Evolutionary conservation across 2,329 filamentous ascomycete species (phyloP).

Genomic region (Erysiphe pulchra): DNA sequence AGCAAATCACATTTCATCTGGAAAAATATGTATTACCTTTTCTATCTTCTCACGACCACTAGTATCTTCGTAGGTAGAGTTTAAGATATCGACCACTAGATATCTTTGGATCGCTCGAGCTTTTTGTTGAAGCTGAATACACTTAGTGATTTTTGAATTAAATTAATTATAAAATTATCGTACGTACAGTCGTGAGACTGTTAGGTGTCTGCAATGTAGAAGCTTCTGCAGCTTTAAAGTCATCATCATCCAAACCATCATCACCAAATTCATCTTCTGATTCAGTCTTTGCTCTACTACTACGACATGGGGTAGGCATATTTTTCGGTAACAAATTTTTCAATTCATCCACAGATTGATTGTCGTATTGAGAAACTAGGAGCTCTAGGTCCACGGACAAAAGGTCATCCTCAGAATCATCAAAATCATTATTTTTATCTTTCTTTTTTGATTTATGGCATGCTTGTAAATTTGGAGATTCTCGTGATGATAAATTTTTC

Average conservation of each 20-base stretch:
- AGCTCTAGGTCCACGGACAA: slow-evolving; percentile 31
- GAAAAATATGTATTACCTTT: slow-evolving; percentile 31
- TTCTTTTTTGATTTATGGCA: not conserved
- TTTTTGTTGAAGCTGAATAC: slow-evolving; percentile 37
- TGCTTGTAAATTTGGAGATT: not conserved
- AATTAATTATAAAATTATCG: slow-evolving; percentile 12
- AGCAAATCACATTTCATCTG: not conserved
- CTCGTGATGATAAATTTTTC: slow-evolving; percentile 3
- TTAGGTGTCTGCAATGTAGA: slow-evolving; percentile 17
- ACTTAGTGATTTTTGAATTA: slow-evolving; percentile 28
- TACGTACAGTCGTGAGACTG: slow-evolving; percentile 27
- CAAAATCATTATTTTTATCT: slow-evolving; percentile 28
- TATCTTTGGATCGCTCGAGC: slow-evolving; percentile 66
- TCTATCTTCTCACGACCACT: slow-evolving; percentile 34
- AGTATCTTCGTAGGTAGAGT: slow-evolving; percentile 39
- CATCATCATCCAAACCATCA: slow-evolving; percentile 33
- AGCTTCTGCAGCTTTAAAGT: slow-evolving; percentile 53
- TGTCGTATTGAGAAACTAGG: slow-evolving; percentile 27
- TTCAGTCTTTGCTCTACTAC: slow-evolving; percentile 16
- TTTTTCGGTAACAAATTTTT: not conserved
- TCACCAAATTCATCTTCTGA: slow-evolving; percentile 53
- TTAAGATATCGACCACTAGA: slow-evolving; percentile 47
- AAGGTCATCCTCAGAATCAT: slow-evolving; percentile 36
- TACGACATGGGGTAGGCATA: not conserved
- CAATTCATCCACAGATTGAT: slow-evolving; percentile 6